A percentile compares a stretch with the other conserved stretches of the same genome.
These are phyloP conservation scores for Torulaspora microellipsoides DNA, from an alignment of 805 yeast species.

Conservation along the genomic window DNA sequence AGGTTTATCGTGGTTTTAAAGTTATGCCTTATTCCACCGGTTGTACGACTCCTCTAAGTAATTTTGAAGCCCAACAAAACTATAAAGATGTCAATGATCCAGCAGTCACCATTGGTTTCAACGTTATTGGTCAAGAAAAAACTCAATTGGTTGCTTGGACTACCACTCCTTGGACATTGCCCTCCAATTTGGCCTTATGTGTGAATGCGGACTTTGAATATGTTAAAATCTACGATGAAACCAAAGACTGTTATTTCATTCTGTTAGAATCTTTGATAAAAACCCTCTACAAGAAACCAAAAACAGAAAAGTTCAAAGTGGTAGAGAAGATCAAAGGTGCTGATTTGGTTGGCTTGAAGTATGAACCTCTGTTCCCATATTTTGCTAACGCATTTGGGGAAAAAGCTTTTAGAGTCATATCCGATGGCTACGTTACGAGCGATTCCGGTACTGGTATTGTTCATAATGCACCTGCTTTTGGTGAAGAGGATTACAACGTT, in stretches of 20 bases:
- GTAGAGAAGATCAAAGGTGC: conserved; percentile 78
- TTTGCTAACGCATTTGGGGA: conserved; percentile 72
- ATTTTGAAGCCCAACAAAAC: conserved; percentile 97
- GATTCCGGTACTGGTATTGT: conserved; percentile 99
- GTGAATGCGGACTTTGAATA: conserved; percentile 90
- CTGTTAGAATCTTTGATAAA: conserved; percentile 77
- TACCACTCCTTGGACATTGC: conserved; percentile 99
- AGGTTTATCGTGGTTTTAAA: conserved; percentile 90
- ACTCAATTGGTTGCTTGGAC: conserved; percentile 96
- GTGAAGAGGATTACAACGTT: conserved; percentile 95
- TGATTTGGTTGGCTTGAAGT: conserved; percentile 72
- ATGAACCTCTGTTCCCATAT: conserved; percentile 79
- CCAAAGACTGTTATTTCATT: conserved; percentile 72
- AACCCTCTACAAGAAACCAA: conserved; percentile 90
- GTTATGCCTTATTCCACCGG: conserved; percentile 99
- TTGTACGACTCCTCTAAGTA: conserved; percentile 90
- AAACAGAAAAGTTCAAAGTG: conserved; percentile 77
- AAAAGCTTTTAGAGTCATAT: conserved; percentile 75
- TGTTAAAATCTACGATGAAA: conserved; percentile 88
- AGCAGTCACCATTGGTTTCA: conserved; percentile 89
- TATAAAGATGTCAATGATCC: conserved; percentile 98
- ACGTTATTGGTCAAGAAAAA: conserved; percentile 70
- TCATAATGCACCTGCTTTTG: conserved; percentile 97
- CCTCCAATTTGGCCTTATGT: conserved; percentile 87
- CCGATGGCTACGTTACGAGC: conserved; percentile 78